Conservation (phyloP, 78 protist species). For the Cavenderia fasciculata region DNA sequence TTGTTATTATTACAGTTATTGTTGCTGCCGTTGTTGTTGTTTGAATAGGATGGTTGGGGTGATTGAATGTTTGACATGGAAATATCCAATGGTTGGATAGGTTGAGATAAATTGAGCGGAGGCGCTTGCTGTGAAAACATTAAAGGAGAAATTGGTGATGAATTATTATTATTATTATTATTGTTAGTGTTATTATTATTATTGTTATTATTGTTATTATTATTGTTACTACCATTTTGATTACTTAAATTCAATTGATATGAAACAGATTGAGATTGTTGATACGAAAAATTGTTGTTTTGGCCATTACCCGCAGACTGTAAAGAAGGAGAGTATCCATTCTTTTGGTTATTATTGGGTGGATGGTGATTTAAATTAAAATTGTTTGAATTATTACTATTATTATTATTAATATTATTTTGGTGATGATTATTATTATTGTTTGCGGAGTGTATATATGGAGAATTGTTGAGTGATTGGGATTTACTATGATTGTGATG, state of each 20-base stretch:
- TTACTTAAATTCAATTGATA: too few species aligned
- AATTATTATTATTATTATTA: background rate
- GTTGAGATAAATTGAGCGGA: background rate
- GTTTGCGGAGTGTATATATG: background rate
- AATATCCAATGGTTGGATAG: background rate
- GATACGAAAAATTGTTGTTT: too few species aligned
- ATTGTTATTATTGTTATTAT: background rate
- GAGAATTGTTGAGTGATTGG: too few species aligned
- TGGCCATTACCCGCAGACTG: too few species aligned
- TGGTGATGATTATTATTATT: background rate
- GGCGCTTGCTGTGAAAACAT: background rate
- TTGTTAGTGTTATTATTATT: too few species aligned
- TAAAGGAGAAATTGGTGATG: background rate
- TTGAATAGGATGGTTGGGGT: background rate
- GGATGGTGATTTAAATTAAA: background rate
- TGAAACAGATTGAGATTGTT: too few species aligned
- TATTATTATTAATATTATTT: background rate
- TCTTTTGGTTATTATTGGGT: background rate
- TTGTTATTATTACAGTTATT: background rate
- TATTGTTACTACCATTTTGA: background rate
- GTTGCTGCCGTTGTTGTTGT: conserved; percentile 24
- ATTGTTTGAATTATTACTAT: background rate
- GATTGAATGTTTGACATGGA: background rate
- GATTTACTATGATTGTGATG: too few species aligned
- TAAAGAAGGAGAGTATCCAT: too few species aligned